Evolutionary conservation across 1,284 basidiomycete genomes (phyloP).

Genomic region (Malassezia furfur): DNA sequence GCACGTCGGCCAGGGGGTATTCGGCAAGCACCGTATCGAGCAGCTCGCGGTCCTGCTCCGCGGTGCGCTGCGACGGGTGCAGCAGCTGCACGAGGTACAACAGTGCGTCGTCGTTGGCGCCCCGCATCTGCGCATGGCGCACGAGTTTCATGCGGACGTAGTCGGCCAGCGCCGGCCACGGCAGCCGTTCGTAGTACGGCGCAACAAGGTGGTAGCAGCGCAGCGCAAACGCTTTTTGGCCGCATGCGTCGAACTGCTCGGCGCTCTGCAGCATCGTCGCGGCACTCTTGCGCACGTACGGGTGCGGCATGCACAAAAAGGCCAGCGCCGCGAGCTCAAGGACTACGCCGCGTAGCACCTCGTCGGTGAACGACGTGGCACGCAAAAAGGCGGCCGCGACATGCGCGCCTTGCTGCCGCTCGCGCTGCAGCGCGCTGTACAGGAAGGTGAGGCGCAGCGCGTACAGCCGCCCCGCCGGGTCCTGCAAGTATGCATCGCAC

Average conservation of each 20-base stretch:
- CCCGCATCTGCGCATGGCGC: slow-evolving; percentile 53
- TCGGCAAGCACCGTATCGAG: slow-evolving; percentile 52
- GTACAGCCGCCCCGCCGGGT: slow-evolving; percentile 14
- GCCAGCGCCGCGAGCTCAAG: slow-evolving; percentile 53
- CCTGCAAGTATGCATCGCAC: slow-evolving; percentile 1
- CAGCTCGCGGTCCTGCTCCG: slow-evolving; percentile 47
- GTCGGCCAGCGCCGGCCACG: slow-evolving; percentile 51
- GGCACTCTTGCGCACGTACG: slow-evolving; percentile 50
- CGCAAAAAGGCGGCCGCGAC: slow-evolving; percentile 29
- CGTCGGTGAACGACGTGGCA: slow-evolving; percentile 46
- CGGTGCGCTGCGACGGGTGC: slow-evolving; percentile 18
- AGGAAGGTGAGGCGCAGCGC: slow-evolving; percentile 34
- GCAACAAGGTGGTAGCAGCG: slow-evolving; percentile 28
- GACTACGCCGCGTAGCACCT: slow-evolving; percentile 52
- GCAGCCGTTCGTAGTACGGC: slow-evolving; percentile 23
- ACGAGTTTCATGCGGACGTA: slow-evolving; percentile 53
- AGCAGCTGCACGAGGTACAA: slow-evolving; percentile 49
- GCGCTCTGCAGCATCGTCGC: slow-evolving; percentile 53
- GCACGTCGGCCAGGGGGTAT: slow-evolving; percentile 45
- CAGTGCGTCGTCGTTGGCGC: slow-evolving; percentile 51
- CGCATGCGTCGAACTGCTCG: slow-evolving; percentile 53
- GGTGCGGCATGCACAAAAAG: slow-evolving; percentile 46
- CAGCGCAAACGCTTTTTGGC: slow-evolving; percentile 47
- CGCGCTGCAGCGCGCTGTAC: slow-evolving; percentile 34
- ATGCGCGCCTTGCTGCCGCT: slow-evolving; percentile 20